phyloP scores from a whole-genome alignment of 1,139 yeast genomes.

The Sugiyamaella sp. region DNA sequence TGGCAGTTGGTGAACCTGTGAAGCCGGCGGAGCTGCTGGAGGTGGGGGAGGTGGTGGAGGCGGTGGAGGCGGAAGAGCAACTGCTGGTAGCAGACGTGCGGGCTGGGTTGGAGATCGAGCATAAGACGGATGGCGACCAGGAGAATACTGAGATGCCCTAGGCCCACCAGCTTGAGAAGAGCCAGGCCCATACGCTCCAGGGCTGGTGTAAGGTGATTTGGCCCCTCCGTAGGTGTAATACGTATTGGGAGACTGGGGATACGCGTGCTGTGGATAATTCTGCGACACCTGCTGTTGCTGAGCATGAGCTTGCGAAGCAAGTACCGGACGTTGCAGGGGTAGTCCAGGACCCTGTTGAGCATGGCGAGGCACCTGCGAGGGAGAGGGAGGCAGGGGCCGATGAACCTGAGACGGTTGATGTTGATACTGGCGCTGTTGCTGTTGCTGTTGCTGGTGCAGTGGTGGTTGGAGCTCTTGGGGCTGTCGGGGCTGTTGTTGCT shows the following conservation, averaged over 20 bases:
- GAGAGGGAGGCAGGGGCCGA: too few relatives aligned
- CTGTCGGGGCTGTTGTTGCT: conserved; percentile 17
- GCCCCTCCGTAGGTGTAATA: conserved; percentile 16
- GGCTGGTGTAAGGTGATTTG: conserved; percentile 15
- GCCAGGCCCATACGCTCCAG: conserved; percentile 4
- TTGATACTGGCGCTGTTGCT: too few relatives aligned
- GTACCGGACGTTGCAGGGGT: too few relatives aligned
- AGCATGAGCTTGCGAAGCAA: too few relatives aligned
- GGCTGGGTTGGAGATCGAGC: conserved; percentile 6
- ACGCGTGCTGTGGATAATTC: neutral
- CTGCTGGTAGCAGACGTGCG: neutral
- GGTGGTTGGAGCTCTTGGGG: conserved; percentile 14
- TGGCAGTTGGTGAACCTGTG: too few relatives aligned
- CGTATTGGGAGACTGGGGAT: conserved; percentile 18
- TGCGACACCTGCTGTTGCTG: too few relatives aligned
- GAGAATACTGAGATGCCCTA: conserved; percentile 3
- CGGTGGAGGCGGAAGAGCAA: conserved; percentile 1
- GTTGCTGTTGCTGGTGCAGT: conserved; percentile 11
- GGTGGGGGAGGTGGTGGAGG: conserved; percentile 9
- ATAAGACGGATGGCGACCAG: conserved; percentile 4
- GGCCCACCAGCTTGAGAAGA: conserved; percentile 1
- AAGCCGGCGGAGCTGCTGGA: neutral
- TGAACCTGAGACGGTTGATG: too few relatives aligned
- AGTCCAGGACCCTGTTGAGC: too few relatives aligned
- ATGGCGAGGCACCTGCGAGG: too few relatives aligned